Evolutionary conservation across 306 rosid genomes (phyloP).

Genomic region (Albizia julibrissin): DNA sequence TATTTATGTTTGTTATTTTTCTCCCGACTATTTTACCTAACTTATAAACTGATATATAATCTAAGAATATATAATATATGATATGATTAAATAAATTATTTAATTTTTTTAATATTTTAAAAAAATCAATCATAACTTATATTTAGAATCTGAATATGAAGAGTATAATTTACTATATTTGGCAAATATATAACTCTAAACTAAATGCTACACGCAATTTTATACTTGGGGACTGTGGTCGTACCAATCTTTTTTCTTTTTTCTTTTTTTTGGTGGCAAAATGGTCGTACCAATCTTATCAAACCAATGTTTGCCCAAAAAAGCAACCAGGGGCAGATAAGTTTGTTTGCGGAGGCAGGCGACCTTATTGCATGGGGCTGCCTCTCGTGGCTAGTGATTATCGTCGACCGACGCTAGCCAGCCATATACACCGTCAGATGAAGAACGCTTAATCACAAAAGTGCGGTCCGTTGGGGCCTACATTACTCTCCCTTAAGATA

Average conservation of each 20-base stretch:
- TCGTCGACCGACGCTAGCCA: not conserved
- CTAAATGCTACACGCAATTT: not conserved
- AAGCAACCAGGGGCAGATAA: not conserved
- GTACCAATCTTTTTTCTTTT: no score
- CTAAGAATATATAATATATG: no score
- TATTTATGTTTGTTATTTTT: no score
- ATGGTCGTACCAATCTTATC: not conserved
- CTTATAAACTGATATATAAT: no score
- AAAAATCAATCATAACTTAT: no score
- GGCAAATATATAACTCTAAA: not conserved
- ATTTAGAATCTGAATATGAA: rapidly evolving
- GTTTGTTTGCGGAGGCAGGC: not conserved
- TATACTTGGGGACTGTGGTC: not conserved
- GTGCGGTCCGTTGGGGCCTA: not conserved
- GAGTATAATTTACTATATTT: no score
- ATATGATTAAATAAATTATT: no score
- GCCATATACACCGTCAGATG: slow-evolving; percentile 40
- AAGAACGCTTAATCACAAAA: slow-evolving; percentile 33
- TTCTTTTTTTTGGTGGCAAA: no score
- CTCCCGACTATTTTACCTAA: no score
- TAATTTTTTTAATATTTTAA: no score
- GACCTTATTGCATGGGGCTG: slow-evolving; percentile 35
- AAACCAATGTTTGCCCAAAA: not conserved
- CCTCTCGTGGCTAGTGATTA: slow-evolving; percentile 51
- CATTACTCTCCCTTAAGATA: not conserved